phyloP scores from a whole-genome alignment of 2,329 filamentous ascomycete species.

The Colletotrichum neosansevieriae region DNA sequence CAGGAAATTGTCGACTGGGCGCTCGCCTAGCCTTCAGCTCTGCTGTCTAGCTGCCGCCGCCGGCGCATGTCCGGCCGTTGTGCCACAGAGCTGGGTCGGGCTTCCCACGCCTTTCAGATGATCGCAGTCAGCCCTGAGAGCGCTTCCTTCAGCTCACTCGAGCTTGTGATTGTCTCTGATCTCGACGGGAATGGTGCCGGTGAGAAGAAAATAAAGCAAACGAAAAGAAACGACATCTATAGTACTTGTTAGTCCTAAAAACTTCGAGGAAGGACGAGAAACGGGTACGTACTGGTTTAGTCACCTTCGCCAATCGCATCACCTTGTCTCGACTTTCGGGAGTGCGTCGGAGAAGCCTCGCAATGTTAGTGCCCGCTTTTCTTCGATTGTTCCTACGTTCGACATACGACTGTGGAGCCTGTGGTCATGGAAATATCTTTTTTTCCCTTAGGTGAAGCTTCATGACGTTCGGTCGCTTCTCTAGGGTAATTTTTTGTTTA shows the following conservation, averaged over 20 bases:
- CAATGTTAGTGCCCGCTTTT: constrained; percentile 36
- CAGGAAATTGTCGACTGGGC: constrained; percentile 18
- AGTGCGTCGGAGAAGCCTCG: constrained; percentile 36
- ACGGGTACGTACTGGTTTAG: constrained; percentile 33
- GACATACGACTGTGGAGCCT: constrained; percentile 34
- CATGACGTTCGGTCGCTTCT: not conserved
- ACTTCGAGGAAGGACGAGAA: constrained; percentile 8
- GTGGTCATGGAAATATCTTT: constrained; percentile 16
- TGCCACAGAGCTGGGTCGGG: constrained; percentile 11
- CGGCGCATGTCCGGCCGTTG: constrained; percentile 14
- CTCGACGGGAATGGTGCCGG: not conserved
- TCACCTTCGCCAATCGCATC: constrained; percentile 37
- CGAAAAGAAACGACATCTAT: not conserved
- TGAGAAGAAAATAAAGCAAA: not conserved
- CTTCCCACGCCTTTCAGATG: not conserved
- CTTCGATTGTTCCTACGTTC: constrained; percentile 13
- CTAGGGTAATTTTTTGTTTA: not conserved
- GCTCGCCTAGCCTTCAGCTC: constrained; percentile 22
- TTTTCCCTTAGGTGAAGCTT: constrained; percentile 4
- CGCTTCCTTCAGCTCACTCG: not conserved
- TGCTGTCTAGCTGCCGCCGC: constrained; percentile 23
- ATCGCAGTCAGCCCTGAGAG: not conserved
- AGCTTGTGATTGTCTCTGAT: not conserved
- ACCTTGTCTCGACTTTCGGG: constrained; percentile 33
- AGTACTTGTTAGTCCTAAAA: constrained; percentile 13